Percentiles rank a stretch among this genome's conserved stretches.
Evolutionary conservation across 2,329 filamentous ascomycete genomes (phyloP).

Genomic region (Pyricularia pennisetigena): DNA sequence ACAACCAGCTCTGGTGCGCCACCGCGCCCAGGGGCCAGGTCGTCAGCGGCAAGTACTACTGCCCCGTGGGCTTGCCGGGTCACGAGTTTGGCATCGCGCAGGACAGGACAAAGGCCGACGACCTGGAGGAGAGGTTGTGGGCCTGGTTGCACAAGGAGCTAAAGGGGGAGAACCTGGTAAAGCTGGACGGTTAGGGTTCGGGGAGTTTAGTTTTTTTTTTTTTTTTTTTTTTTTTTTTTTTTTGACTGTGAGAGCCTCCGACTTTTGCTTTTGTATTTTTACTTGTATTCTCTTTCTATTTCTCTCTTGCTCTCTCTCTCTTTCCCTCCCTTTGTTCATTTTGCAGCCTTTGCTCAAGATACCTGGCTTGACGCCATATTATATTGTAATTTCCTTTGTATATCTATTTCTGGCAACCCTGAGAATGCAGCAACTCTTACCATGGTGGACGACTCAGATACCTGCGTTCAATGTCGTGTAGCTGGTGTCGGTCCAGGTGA

Average conservation of each 20-base stretch:
- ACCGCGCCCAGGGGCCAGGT: constrained; percentile 8
- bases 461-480: too few species aligned
- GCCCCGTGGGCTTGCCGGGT: constrained; percentile 18
- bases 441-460: not conserved
- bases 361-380: not conserved
- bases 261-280: not conserved
- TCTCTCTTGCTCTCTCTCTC: not conserved
- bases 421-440: not conserved
- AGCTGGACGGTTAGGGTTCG: not conserved
- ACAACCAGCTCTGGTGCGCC: not conserved
- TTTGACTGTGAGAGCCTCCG: not conserved
- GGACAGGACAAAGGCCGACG: constrained; percentile 11
- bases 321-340: too few species aligned
- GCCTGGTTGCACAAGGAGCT: constrained; percentile 22
- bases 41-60: constrained; percentile 21
- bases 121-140: constrained; percentile 17
- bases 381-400: not conserved
- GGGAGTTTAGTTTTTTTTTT: not conserved
- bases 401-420: not conserved
- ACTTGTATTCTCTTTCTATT: not conserved
- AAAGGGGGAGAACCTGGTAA: constrained; percentile 1
- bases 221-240: too few species aligned
- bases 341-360: not conserved
- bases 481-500: too few species aligned
- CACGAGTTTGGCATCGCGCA: constrained; percentile 9